Conservation (phyloP, 495 filamentous ascomycete genomes). For the Ramalina peruviana region DNA sequence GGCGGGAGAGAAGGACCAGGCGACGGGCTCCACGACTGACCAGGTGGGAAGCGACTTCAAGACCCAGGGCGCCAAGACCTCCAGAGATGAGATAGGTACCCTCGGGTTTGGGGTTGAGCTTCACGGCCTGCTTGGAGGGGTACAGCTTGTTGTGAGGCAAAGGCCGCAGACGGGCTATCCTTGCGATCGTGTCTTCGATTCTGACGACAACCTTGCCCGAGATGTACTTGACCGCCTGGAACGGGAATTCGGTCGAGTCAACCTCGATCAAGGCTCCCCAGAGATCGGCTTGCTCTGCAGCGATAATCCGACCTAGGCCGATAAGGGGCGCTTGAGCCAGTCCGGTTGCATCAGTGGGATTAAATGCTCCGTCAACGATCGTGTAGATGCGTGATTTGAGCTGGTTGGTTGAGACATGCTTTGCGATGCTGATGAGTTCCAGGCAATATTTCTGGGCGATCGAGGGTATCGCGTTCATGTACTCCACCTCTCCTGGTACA, state of each 20-base stretch:
- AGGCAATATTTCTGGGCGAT: conserved; percentile 5
- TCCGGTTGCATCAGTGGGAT: conserved; percentile 13
- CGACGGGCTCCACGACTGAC: conserved; percentile 27
- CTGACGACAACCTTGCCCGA: conserved; percentile 28
- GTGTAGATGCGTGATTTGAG: conserved; percentile 18
- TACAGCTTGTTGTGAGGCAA: conserved; percentile 14
- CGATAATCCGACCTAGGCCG: conserved; percentile 26
- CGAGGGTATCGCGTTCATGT: conserved; percentile 19
- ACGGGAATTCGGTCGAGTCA: conserved; percentile 15
- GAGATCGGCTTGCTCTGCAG: conserved; percentile 24
- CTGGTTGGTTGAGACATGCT: conserved; percentile 9
- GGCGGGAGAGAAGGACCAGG: conserved; percentile 28
- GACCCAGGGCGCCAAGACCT: conserved; percentile 30
- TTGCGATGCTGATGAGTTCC: conserved; percentile 20
- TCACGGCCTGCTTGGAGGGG: neutral
- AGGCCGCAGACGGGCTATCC: conserved; percentile 20
- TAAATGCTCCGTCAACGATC: conserved; percentile 11
- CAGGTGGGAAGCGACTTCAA: conserved; percentile 24
- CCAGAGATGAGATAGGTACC: conserved; percentile 35
- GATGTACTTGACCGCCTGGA: conserved; percentile 23
- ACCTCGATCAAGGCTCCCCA: conserved; percentile 27
- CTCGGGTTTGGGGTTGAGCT: conserved; percentile 18
- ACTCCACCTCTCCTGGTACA: neutral
- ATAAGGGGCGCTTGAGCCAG: conserved; percentile 24
- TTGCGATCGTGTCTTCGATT: conserved; percentile 29